Evolutionary conservation across 768 basidiomycete genomes (phyloP), one percentile per base, ranked within the genome.

Genomic region (Lentinula detonsa): DNA sequence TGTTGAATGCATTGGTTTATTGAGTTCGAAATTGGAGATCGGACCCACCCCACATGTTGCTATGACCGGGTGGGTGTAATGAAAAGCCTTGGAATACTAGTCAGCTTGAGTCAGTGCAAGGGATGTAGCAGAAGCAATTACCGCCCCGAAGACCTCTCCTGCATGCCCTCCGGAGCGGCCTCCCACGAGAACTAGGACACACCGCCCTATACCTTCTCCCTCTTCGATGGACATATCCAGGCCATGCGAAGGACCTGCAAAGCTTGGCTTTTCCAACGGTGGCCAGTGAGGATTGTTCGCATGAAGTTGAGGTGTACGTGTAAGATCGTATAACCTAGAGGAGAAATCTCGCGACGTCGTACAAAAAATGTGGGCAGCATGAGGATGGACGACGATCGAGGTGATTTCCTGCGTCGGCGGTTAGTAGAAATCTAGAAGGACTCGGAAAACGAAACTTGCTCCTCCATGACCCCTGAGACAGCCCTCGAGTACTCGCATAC

Each of bases 261-360:
- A 73, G 66, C 85, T 87, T 2, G 79, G 80, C 61, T 8, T 62
- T 74, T 35, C 73, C 74, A 5, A 86, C 10, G 53, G 28, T 2
- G 81, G 80, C 88, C 86, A 90, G 64, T 69, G 77, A 6, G 84
- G 84, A 65, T 91, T 88, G 42, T 74, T 72, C 1, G 76, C 75
- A 28, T 35, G 56, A 34, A 74, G 61, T 40, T 72, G 63, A 2
- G 74, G 70, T 13, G 70, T 68, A 51, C 69, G 62, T 2, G 74
- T 73, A 4, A 91, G 76, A 67, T 91, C 84, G 60, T 91, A 91
- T 52, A 93, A 80, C 33, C 91, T 77, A 5, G 85, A 78, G 0
- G 88, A 82, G 65, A 82, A 83, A 69, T 93, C 90, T 46, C 85
- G 75, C 0, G 90, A 90, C 13, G 89, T 90, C 1, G 87, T 88